Base-by-base conservation (phyloP, 805 yeast genomes). In the Vanderwaltozyma tropicalis region DNA sequence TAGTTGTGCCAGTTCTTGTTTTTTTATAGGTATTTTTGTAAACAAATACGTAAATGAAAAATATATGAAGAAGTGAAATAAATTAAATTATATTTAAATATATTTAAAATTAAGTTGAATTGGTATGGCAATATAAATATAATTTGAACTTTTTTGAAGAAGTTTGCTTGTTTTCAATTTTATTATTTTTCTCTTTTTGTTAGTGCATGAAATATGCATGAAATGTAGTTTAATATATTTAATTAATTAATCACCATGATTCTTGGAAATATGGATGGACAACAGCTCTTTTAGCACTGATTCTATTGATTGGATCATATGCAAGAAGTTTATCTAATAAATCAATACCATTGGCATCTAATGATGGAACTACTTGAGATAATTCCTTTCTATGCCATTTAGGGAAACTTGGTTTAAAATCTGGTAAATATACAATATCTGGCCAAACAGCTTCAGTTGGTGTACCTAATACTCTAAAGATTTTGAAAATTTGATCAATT, bases 371-470 rank as follows among this genome's bases (percentile, higher is more conserved):
- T 36, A 74, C 71, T 31, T 71, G 72, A n/a, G 75, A 78, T 50
- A 92, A 68, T 60, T 89, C 96, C 61, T 89, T 96, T 11, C 95
- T 87, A 34, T 84, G 78, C 64, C 80, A 89, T 27, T 84, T 72
- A 44, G 82, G 87, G 73, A 88, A 87, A 53, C 80, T 82, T 38
- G 77, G 70, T 61, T 83, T 77, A 62, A 80, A 92, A 60, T 92
- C 89, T 28, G 97, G 94, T 50, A 83, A 72, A 41, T 76, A 78
- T 12, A 94, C 79, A 31, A 92, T 81, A n/a, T 94, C 96, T 1
- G 98, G 96, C 98, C 98, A 92, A 20, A 94, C 80, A 43, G 80
- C 69, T 61, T 92, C 98, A 53, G 80, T 85, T 29, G 98, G 98
- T 2, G 98, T 92, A 17, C 98, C 98, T 82, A 92, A 78, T 19